phyloP scores from a whole-genome alignment of 306 rosid species.

The Comarum palustre region DNA sequence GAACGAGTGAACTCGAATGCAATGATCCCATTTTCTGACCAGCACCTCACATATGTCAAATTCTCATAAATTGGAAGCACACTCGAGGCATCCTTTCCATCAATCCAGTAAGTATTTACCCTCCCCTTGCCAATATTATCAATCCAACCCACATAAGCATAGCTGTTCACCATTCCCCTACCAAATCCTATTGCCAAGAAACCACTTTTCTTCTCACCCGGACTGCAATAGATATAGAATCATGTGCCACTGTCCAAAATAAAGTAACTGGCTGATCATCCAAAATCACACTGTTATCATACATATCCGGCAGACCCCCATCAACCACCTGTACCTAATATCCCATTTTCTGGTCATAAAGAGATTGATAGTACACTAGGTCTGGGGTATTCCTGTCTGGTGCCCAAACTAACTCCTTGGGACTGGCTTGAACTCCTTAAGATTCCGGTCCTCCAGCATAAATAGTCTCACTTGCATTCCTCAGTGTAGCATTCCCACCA shows the following conservation, averaged over 20 bases:
- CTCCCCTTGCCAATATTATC: constrained; percentile 62
- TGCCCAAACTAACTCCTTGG: constrained; percentile 66
- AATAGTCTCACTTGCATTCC: constrained; percentile 68
- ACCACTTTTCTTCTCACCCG: constrained; percentile 92
- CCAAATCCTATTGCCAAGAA: constrained; percentile 90
- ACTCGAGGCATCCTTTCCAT: constrained; percentile 64
- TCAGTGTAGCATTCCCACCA: constrained; percentile 81
- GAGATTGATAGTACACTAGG: constrained; percentile 66
- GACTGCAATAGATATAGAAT: constrained; percentile 72
- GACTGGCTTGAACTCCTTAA: constrained; percentile 85
- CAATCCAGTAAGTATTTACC: constrained; percentile 76
- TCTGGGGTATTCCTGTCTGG: constrained; percentile 88
- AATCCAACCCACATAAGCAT: constrained; percentile 83
- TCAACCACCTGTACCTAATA: constrained; percentile 91
- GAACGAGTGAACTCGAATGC: constrained; percentile 86
- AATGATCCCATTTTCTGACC: constrained; percentile 71
- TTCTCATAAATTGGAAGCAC: constrained; percentile 66
- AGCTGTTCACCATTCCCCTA: constrained; percentile 68
- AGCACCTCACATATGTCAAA: constrained; percentile 76
- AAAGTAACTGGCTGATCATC: constrained; percentile 93
- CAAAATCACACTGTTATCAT: constrained; percentile 74
- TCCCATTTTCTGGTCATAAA: constrained; percentile 80
- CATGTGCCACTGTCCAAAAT: constrained; percentile 74
- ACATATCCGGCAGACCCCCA: constrained; percentile 93
- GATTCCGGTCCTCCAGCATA: constrained; percentile 82